Evolutionary conservation across 1,139 yeast genomes (phyloP), one percentile per base, ranked within the genome.

Genomic region (Meyerozyma guilliermondii): DNA sequence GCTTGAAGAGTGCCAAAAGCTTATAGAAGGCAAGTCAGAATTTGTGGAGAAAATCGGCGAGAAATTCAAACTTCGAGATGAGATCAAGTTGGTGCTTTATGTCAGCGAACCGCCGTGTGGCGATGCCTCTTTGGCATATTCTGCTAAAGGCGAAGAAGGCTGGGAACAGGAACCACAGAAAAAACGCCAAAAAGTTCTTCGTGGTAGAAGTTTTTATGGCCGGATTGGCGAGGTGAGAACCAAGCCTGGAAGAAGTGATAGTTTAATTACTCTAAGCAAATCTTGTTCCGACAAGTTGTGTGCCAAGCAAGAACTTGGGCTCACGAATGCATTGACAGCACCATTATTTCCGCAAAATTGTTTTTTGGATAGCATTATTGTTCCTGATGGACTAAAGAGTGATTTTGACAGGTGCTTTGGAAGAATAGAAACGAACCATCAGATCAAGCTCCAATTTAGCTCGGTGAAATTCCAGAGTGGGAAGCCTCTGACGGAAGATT

Each of bases 31-130:
- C 9, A 13, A 41, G n/a, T 37, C 39, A 14, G 30, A 16, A 5
- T 43, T 44, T 4, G 14, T 37, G 16, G 31, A 41, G 11, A n/a
- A 35, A 4, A 30, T 48, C 8, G 46, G 40, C 1, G 47, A 39
- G 0, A 43, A 48, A 39, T 75, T 52, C 50, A 47, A 41, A 34
- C 50, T 80, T 40, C 67, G 59, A 34, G 43, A 53, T 0, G 65
- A 59, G 4, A 56, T 76, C 35, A 52, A 65, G 42, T 58, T 87
- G 37, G 83, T 80, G 0, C 55, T 91, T 44, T 86, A 83, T 49
- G 68, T 87, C 1, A 82, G 94, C 5, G 95, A 87, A 49, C 75
- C 87, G 0, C 98, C 98, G 0, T 91, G 98, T 66, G 98, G 98
- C 1, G 98, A 91, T 58, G 83, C 88, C 0, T 84, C 95, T 7